Percentiles rank a stretch among this genome's conserved stretches.
phyloP scores from a whole-genome alignment of 2,329 filamentous ascomycete species.

The Trichoderma sp. region DNA sequence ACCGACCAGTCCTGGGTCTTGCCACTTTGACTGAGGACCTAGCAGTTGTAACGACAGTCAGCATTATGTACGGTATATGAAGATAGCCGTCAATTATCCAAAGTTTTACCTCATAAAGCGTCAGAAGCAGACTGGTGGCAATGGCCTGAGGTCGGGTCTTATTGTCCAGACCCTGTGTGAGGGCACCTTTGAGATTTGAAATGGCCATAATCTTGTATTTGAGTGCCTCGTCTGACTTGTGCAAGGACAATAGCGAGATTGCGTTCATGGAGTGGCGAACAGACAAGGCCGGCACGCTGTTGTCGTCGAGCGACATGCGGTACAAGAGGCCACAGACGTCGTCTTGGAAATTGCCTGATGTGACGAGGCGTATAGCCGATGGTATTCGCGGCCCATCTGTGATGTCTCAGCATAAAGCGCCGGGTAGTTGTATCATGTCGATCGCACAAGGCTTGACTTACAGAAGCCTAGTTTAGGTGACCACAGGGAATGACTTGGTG shows the following conservation, averaged over 20 bases:
- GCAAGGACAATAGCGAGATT: conserved; percentile 14
- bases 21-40: conserved; percentile 23
- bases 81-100: too few relatives aligned
- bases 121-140: conserved; percentile 23
- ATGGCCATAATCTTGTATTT: conserved; percentile 19
- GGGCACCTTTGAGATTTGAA: conserved; percentile 12
- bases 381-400: conserved; percentile 12
- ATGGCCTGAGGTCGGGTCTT: conserved; percentile 19
- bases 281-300: conserved; percentile 16
- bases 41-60: background rate
- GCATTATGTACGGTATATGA: background rate
- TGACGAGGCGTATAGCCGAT: conserved; percentile 23
- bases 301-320: conserved; percentile 21
- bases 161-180: conserved; percentile 16
- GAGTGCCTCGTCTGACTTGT: conserved; percentile 15
- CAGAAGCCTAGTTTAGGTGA: conserved; percentile 9
- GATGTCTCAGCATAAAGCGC: background rate
- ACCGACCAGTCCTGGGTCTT: conserved; percentile 23
- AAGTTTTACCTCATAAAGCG: conserved; percentile 16
- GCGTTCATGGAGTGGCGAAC: conserved; percentile 25
- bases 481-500: background rate
- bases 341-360: conserved; percentile 13
- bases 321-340: conserved; percentile 20
- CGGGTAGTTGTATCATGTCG: background rate
- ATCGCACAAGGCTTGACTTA: background rate